phyloP scores from a whole-genome alignment of 2,329 filamentous ascomycete genomes.

The Fusarium torreyae region DNA sequence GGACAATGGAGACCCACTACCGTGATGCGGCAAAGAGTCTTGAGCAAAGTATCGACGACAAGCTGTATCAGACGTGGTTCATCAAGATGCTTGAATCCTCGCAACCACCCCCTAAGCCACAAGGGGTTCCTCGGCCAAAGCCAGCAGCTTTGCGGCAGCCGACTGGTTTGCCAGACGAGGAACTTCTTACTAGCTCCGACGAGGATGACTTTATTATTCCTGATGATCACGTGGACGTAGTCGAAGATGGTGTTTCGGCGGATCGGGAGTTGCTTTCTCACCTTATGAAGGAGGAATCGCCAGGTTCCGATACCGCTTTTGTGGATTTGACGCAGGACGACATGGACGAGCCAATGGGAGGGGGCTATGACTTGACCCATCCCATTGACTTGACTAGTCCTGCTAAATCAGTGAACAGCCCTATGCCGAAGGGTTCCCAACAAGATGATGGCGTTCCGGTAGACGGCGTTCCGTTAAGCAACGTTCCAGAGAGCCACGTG shows the following conservation, averaged over 20 bases:
- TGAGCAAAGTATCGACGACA: constrained; percentile 75
- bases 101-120: constrained; percentile 57
- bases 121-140: constrained; percentile 41
- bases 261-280: neutral
- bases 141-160: constrained; percentile 10
- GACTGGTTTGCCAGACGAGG: constrained; percentile 57
- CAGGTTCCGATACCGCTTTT: constrained; percentile 24
- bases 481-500: neutral
- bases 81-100: constrained; percentile 62
- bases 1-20: constrained; percentile 68
- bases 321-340: constrained; percentile 53
- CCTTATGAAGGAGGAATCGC: constrained; percentile 43
- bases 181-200: constrained; percentile 66
- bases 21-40: constrained; percentile 70
- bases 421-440: neutral
- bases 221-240: constrained; percentile 40
- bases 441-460: neutral
- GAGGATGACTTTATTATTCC: constrained; percentile 67
- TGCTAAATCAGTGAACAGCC: constrained; percentile 16
- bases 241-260: neutral
- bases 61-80: constrained; percentile 67
- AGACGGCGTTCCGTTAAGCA: neutral
- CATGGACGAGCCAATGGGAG: constrained; percentile 29
- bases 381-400: constrained; percentile 51
- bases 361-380: neutral